These are phyloP conservation scores for Cercospora sp. DNA, from an alignment of 2,329 filamentous ascomycete genomes.

Conservation along the genomic window DNA sequence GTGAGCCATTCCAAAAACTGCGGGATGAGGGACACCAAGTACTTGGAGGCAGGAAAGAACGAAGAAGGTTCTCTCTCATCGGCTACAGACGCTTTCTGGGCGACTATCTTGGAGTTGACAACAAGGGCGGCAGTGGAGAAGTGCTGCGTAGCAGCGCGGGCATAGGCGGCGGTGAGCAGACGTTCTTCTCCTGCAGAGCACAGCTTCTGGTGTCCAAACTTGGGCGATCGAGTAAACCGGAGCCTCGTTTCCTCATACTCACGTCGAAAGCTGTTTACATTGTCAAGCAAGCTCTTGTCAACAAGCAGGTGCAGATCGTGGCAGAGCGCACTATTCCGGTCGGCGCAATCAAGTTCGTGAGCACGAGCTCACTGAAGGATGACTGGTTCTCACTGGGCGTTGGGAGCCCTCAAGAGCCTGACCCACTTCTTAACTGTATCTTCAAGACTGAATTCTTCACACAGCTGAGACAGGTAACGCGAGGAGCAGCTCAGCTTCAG, in stretches of 20 bases:
- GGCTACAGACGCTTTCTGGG: slow-evolving; percentile 91
- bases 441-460: slow-evolving; percentile 98
- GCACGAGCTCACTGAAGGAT: slow-evolving; percentile 77
- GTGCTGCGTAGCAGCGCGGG: slow-evolving; percentile 74
- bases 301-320: slow-evolving; percentile 76
- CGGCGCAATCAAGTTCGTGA: slow-evolving; percentile 84
- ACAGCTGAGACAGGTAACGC: slow-evolving; percentile 77
- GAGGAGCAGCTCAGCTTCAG: slow-evolving; percentile 77
- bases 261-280: slow-evolving; percentile 83
- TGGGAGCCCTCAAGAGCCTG: slow-evolving; percentile 85
- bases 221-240: slow-evolving; percentile 90
- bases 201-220: slow-evolving; percentile 93
- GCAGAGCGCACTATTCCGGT: slow-evolving; percentile 80
- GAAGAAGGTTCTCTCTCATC: slow-evolving; percentile 83
- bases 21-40: slow-evolving; percentile 84
- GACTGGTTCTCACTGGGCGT: slow-evolving; percentile 96
- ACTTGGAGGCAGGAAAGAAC: slow-evolving; percentile 82
- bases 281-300: slow-evolving; percentile 78
- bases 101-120: slow-evolving; percentile 89
- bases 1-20: slow-evolving; percentile 82
- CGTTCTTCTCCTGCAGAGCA: slow-evolving; percentile 86
- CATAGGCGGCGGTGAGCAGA: slow-evolving; percentile 67
- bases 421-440: slow-evolving; percentile 89
- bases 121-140: slow-evolving; percentile 74
- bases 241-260: slow-evolving; percentile 79